A percentile compares a stretch with the other conserved stretches of the same genome.
Evolutionary conservation across 306 rosid species (phyloP).

Genomic region (Rosa lucieae): DNA sequence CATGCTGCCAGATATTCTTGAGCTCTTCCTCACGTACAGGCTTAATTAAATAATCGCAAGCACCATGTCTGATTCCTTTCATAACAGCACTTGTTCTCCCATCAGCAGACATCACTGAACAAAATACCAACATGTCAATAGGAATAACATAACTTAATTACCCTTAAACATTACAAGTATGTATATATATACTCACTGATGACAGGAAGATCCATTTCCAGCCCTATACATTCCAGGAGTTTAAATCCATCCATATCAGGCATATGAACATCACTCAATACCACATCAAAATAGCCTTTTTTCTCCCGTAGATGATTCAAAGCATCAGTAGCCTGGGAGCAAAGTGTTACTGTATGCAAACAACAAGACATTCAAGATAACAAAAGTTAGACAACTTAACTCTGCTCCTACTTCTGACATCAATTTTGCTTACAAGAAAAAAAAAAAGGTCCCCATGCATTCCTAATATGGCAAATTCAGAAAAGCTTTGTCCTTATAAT

Average conservation of each 20-base stretch:
- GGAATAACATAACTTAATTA: constrained; percentile 5
- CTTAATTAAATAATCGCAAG: constrained; percentile 62
- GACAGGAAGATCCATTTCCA: constrained; percentile 65
- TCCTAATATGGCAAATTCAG: background rate
- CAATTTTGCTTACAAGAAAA: background rate
- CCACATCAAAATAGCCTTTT: constrained; percentile 47
- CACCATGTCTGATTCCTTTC: constrained; percentile 50
- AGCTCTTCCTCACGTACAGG: constrained; percentile 53
- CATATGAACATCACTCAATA: constrained; percentile 66
- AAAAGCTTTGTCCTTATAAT: background rate
- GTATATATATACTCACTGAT: constrained; percentile 44
- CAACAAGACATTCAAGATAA: background rate
- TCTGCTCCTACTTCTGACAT: background rate
- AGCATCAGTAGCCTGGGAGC: constrained; percentile 40
- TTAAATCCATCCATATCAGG: constrained; percentile 57
- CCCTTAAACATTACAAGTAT: constrained; percentile 3
- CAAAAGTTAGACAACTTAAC: constrained; percentile 8
- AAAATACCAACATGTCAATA: constrained; percentile 22
- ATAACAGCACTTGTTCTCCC: constrained; percentile 32
- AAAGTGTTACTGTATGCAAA: constrained; percentile 45
- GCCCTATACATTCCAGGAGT: constrained; percentile 49
- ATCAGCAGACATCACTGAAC: constrained; percentile 73
- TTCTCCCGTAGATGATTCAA: constrained; percentile 45
- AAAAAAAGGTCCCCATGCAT: background rate
- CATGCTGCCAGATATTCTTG: constrained; percentile 69